phyloP scores from a whole-genome alignment of 306 rosid species.

The Nissolia schottii region DNA sequence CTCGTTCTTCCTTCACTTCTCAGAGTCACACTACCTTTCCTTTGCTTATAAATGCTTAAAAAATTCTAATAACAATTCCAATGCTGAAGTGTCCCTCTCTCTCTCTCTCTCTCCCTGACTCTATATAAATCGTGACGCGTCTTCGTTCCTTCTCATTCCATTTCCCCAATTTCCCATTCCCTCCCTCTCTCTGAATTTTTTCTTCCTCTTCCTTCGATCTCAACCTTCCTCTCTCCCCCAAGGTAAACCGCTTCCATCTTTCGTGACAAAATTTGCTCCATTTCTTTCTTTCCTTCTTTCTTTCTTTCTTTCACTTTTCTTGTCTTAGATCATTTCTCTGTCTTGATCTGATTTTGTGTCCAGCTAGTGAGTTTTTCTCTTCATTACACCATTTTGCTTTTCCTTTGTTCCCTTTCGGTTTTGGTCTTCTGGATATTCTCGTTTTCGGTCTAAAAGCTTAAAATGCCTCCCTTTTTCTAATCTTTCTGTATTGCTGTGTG shows the following conservation, averaged over 20 bases:
- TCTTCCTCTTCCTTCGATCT: conserved; percentile 13
- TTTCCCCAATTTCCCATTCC: background rate
- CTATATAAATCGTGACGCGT: conserved; percentile 24
- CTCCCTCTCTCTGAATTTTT: background rate
- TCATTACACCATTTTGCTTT: background rate
- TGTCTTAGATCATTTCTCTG: no score
- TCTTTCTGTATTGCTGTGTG: background rate
- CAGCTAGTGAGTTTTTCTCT: background rate
- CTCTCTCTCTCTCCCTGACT: background rate
- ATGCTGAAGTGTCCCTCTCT: background rate
- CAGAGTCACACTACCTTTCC: background rate
- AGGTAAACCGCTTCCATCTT: conserved; percentile 26
- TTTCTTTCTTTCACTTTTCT: background rate
- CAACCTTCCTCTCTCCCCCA: background rate
- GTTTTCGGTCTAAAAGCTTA: background rate
- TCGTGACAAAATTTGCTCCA: background rate
- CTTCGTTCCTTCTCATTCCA: conserved; percentile 27
- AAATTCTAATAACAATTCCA: background rate
- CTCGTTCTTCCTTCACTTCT: background rate
- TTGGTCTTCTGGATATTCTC: background rate
- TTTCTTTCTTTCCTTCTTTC: background rate
- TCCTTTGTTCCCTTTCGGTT: background rate
- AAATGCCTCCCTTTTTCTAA: background rate
- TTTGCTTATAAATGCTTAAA: background rate
- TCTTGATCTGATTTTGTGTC: conserved; percentile 1